These are phyloP conservation scores for Linanthus parryae DNA, from an alignment of 148 eudicot genomes.

Conservation along the genomic window DNA sequence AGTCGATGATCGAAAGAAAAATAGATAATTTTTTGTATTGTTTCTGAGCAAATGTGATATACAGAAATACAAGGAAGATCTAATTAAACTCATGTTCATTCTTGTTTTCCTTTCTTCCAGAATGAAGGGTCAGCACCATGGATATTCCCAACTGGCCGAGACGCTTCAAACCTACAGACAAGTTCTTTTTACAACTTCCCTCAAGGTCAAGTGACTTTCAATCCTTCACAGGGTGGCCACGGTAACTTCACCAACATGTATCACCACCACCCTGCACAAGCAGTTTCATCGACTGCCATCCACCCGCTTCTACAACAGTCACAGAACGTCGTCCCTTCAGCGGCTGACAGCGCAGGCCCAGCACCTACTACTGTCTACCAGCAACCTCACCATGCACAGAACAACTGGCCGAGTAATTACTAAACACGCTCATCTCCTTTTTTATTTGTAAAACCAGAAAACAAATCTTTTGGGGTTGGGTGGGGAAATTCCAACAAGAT, in stretches of 20 bases:
- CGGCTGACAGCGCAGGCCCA: slow-evolving; percentile 54
- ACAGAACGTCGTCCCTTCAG: slow-evolving; percentile 60
- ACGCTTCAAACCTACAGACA: slow-evolving; percentile 51
- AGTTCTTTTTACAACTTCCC: slow-evolving; percentile 69
- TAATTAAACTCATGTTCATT: no score
- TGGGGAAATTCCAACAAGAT: slow-evolving; percentile 11
- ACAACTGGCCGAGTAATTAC: slow-evolving; percentile 78
- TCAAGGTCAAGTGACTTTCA: slow-evolving; percentile 58
- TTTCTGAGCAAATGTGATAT: no score
- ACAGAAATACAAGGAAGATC: no score
- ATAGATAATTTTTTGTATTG: no score
- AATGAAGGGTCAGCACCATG: slow-evolving; percentile 76
- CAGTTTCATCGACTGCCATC: slow-evolving; percentile 39
- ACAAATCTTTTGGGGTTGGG: slow-evolving; percentile 20
- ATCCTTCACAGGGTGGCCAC: slow-evolving; percentile 56
- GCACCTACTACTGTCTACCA: slow-evolving; percentile 49
- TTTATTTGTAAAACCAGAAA: slow-evolving; percentile 15
- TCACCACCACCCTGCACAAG: slow-evolving; percentile 65
- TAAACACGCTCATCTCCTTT: slow-evolving; percentile 21
- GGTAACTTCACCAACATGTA: slow-evolving; percentile 49
- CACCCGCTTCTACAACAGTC: slow-evolving; percentile 80
- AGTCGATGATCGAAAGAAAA: no score
- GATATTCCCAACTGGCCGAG: slow-evolving; percentile 63
- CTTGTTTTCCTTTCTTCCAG: slow-evolving; percentile 27
- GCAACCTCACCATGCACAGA: slow-evolving; percentile 67